Evolutionary conservation across 1,284 basidiomycete species (phyloP), one percentile per base, ranked within the genome.

Genomic region (Pseudozyma tsukubaensis): DNA sequence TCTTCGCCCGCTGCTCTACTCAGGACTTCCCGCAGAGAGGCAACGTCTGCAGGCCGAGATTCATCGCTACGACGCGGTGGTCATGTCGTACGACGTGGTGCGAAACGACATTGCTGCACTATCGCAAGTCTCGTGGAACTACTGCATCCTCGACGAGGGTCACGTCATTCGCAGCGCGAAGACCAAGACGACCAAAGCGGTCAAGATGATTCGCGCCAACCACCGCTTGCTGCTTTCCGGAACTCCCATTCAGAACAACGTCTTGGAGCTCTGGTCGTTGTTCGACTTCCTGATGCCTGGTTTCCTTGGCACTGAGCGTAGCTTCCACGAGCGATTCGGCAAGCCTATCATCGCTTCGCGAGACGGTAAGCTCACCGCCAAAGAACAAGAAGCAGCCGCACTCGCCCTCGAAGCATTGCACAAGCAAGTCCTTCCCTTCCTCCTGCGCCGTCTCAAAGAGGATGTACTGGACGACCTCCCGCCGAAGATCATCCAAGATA

Each of bases 241-340:
- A 29, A 99, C 97, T 12, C 97, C 97, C 0, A 98, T 99, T 64
- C 97, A 99, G 87, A 99, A 99, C 86, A 99, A 99, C 82, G 95
- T 99, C 9, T 87, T 99, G 43, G 97, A 99, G 85, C 87, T 99
- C 3, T 99, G 97, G 97, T 97, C 93, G 85, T 87, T 99, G 60
- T 99, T 99, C 85, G 97, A 99, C 85, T 99, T 98, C 86, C 86
- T 99, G 76, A 99, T 99, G 97, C 97, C 97, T 19, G 97, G 97
- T 1, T 99, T 99, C 87, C 87, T 99, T 50, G 97, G 97, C 24
- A 94, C 91, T 7, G 97, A 99, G 84, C 86, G 91, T n/a, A 91
- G 90, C 5, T 99, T 99, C 87, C 97, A 94, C 79, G 94, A 99
- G 72, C 89, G 93, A 14, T 99, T 97, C 83, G 92, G 94, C 72